phyloP scores from a whole-genome alignment of 345 rosid species.

The Murraya koenigii region DNA sequence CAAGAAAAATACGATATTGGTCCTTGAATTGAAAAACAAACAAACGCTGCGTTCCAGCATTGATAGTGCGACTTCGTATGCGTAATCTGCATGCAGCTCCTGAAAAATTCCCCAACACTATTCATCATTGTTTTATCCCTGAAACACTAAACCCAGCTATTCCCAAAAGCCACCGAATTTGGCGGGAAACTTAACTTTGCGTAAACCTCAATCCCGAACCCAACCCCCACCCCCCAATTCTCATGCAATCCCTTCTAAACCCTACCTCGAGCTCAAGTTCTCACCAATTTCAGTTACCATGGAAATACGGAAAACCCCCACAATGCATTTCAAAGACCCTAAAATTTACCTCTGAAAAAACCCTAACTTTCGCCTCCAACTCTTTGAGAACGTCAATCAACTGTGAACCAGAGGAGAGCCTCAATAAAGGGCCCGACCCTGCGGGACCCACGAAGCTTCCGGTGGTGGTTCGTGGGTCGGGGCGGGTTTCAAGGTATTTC shows the following conservation, averaged over 20 bases:
- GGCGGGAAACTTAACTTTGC: slow-evolving; percentile 23
- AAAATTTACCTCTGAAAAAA: slow-evolving; percentile 17
- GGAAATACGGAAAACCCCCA: slow-evolving; percentile 23
- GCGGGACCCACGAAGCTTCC: slow-evolving; percentile 37
- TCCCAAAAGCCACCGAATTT: slow-evolving; percentile 1
- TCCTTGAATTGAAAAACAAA: too few relatives aligned
- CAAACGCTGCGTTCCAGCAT: neutral
- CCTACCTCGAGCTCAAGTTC: slow-evolving; percentile 18
- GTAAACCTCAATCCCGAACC: neutral
- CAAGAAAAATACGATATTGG: neutral
- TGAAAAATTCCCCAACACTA: neutral
- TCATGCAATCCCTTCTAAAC: slow-evolving; percentile 49
- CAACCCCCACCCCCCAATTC: slow-evolving; percentile 17
- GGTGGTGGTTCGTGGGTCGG: slow-evolving; percentile 42
- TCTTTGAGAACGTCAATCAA: slow-evolving; percentile 39
- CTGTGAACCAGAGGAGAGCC: slow-evolving; percentile 38
- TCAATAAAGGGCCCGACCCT: slow-evolving; percentile 14
- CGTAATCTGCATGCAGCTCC: neutral
- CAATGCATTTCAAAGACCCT: slow-evolving; percentile 16
- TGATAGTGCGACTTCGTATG: too few relatives aligned
- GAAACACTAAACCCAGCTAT: slow-evolving; percentile 22
- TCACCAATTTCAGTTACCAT: slow-evolving; percentile 22
- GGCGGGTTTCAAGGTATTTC: slow-evolving; percentile 55
- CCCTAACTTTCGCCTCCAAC: slow-evolving; percentile 13
- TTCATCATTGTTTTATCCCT: neutral